Evolutionary conservation across 106 monocot genomes (phyloP).

Genomic region (Dendrobium catenatum): DNA sequence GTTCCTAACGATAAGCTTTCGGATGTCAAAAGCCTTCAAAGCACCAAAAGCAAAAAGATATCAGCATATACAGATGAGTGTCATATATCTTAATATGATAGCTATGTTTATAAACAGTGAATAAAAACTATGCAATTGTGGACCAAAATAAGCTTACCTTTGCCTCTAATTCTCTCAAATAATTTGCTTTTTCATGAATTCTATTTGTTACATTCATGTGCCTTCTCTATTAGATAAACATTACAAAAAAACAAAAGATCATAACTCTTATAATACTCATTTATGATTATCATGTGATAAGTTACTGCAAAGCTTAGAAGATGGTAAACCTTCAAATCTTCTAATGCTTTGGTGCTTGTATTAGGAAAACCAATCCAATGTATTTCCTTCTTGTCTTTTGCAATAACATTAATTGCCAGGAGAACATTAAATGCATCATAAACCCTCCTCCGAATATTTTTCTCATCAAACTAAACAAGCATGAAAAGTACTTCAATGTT

Average conservation of each 20-base stretch:
- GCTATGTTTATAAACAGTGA: neutral
- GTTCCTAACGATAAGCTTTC: conserved; percentile 42
- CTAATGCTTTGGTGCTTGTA: conserved; percentile 21
- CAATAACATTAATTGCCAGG: conserved; percentile 58
- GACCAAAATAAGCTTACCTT: conserved; percentile 35
- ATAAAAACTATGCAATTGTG: neutral
- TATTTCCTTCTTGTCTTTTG: conserved; percentile 66
- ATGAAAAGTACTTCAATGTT: conserved; percentile 4
- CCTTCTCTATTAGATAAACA: conserved; percentile 22
- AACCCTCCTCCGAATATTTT: conserved; percentile 71
- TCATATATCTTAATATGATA: neutral
- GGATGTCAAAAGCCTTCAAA: conserved; percentile 40
- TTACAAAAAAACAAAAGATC: neutral
- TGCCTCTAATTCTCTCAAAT: conserved; percentile 50
- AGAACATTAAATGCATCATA: conserved; percentile 88
- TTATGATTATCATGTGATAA: neutral
- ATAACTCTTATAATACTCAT: neutral
- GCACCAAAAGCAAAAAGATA: neutral
- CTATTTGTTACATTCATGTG: conserved; percentile 27
- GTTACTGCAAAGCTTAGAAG: neutral
- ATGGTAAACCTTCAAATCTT: conserved; percentile 42
- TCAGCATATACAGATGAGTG: neutral
- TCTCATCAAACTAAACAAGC: conserved; percentile 59
- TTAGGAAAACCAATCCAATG: conserved; percentile 51
- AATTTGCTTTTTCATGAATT: conserved; percentile 42